phyloP scores from a whole-genome alignment of 2,329 filamentous ascomycete species.

The Penicillium thymicola region DNA sequence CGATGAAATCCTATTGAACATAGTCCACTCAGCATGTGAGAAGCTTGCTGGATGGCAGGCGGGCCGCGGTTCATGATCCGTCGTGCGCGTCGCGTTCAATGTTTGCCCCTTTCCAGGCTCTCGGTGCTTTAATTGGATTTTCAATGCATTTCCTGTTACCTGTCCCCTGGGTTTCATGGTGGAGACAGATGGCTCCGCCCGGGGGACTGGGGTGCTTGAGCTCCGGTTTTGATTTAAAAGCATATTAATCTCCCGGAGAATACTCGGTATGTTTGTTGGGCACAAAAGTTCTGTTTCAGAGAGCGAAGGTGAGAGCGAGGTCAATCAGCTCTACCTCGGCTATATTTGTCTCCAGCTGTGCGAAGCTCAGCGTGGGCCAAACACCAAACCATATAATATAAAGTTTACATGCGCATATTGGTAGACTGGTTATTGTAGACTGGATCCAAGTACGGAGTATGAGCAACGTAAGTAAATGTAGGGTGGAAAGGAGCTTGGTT shows the following conservation, averaged over 20 bases:
- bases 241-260: background rate
- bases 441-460: too few relatives aligned
- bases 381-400: background rate
- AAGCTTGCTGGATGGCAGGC: conserved; percentile 1
- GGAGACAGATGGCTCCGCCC: background rate
- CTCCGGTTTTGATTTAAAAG: background rate
- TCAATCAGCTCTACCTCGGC: background rate
- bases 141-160: conserved; percentile 6
- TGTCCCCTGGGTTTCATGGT: conserved; percentile 7
- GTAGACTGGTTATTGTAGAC: background rate
- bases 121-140: conserved; percentile 9
- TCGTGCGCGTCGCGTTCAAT: conserved; percentile 4
- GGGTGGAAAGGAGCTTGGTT: background rate
- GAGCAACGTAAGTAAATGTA: background rate
- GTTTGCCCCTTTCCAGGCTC: conserved; percentile 5
- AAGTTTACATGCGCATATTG: background rate
- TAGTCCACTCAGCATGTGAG: background rate
- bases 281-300: background rate
- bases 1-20: background rate
- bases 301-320: background rate
- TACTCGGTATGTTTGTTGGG: background rate
- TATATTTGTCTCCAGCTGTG: background rate
- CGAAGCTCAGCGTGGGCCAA: background rate
- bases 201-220: background rate
- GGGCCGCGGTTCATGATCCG: conserved; percentile 12